Percentiles rank a stretch among this genome's conserved stretches.
Conservation (phyloP, 2,329 filamentous ascomycete genomes). For the Xylaria sp. region DNA sequence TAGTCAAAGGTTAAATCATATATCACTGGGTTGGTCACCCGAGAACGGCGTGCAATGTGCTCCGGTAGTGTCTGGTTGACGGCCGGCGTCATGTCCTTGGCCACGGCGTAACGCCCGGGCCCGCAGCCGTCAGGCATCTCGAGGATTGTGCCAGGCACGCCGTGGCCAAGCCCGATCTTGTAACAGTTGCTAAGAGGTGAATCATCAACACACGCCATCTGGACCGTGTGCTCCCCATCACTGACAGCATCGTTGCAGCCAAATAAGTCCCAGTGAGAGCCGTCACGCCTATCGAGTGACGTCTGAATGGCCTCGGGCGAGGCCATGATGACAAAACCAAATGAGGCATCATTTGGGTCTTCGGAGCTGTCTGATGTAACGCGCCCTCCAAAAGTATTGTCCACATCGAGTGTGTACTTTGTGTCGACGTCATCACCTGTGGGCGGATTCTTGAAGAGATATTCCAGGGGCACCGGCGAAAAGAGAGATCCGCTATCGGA, state of each 20-base stretch:
- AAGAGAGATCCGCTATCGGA: constrained; percentile 47
- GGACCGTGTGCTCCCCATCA: constrained; percentile 51
- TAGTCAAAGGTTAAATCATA: constrained; percentile 57
- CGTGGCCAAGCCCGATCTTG: constrained; percentile 52
- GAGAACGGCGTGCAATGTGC: constrained; percentile 36
- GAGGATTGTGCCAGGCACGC: constrained; percentile 53
- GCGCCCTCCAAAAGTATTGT: constrained; percentile 44
- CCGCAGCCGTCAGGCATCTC: constrained; percentile 57
- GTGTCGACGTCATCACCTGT: constrained; percentile 46
- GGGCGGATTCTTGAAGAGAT: constrained; percentile 52
- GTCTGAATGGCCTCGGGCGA: constrained; percentile 50
- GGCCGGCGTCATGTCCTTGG: constrained; percentile 45
- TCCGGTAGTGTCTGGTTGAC: constrained; percentile 42
- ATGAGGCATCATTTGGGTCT: constrained; percentile 49
- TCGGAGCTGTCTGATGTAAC: constrained; percentile 22
- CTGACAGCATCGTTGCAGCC: constrained; percentile 48
- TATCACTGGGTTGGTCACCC: constrained; percentile 37
- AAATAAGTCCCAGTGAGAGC: constrained; percentile 58
- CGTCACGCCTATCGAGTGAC: constrained; percentile 56
- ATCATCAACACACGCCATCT: constrained; percentile 53
- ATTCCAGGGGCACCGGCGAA: constrained; percentile 52
- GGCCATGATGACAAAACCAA: constrained; percentile 51
- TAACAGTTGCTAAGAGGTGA: constrained; percentile 52
- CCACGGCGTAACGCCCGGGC: constrained; percentile 55
- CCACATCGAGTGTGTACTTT: constrained; percentile 48